Evolutionary conservation across 1,284 basidiomycete genomes (phyloP).

Genomic region (Fomitiporia mediterranea): DNA sequence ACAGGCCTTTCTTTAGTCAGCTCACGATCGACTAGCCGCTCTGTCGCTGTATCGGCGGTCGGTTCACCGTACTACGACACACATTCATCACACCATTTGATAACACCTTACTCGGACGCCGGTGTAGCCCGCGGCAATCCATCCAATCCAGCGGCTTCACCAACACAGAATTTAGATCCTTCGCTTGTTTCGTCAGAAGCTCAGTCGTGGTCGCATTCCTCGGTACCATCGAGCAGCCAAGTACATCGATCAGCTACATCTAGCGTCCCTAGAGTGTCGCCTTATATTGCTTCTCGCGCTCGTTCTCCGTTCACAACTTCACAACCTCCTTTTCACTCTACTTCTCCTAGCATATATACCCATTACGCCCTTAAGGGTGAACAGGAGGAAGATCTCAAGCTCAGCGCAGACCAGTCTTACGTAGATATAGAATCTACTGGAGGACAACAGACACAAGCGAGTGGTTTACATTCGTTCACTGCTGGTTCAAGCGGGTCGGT

Average conservation of each 20-base stretch:
- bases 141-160: neutral
- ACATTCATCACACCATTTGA: neutral
- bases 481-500: neutral
- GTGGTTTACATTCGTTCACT: neutral
- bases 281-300: no score
- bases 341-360: neutral
- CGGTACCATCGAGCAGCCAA: neutral
- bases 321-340: neutral
- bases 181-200: neutral
- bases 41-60: conserved; percentile 9
- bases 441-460: neutral
- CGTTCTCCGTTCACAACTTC: neutral
- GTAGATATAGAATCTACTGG: neutral
- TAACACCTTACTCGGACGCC: neutral
- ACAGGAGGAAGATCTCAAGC: conserved; percentile 2
- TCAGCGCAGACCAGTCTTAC: neutral
- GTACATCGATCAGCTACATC: neutral
- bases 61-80: neutral
- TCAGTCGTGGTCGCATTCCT: neutral
- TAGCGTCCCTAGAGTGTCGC: no score
- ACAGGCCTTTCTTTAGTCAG: conserved; percentile 4
- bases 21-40: conserved; percentile 10
- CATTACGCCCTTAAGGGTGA: neutral
- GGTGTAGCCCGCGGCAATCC: neutral
- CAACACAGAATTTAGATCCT: neutral